Percentiles rank a stretch among this genome's conserved stretches.
These are phyloP conservation scores for Fraxinus albicans DNA, from an alignment of 305 asterid genomes.

Conservation along the genomic window DNA sequence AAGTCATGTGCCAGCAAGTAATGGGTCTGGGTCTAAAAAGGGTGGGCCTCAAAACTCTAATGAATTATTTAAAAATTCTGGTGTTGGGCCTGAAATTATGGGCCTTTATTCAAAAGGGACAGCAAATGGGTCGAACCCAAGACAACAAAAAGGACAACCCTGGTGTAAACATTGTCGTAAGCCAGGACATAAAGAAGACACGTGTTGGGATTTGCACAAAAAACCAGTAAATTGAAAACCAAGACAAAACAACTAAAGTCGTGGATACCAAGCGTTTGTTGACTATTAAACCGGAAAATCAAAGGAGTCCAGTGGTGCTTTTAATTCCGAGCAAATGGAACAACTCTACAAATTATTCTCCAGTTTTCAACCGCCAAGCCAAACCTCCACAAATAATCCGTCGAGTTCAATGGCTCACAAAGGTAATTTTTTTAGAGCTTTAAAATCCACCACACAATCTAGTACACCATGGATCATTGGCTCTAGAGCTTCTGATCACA, in stretches of 20 bases:
- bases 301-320: neutral
- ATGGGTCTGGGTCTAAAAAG: neutral
- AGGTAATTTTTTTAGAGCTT: neutral
- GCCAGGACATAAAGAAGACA: neutral
- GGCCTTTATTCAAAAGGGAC: too few species aligned
- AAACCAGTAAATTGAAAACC: neutral
- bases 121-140: neutral
- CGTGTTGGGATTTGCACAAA: neutral
- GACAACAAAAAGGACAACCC: neutral
- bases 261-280: neutral
- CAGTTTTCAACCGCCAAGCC: neutral
- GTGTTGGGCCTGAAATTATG: neutral
- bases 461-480: neutral
- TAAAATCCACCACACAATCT: neutral
- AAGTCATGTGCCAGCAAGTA: neutral
- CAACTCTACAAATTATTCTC: neutral
- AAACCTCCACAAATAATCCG: neutral
- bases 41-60: neutral
- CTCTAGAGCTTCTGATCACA: neutral
- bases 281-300: neutral
- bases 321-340: neutral
- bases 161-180: neutral
- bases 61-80: neutral
- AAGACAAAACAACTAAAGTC: neutral
- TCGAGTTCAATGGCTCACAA: neutral